These are phyloP conservation scores for Themeda triandra DNA, from an alignment of 176 grass and related monocot species.

Conservation along the genomic window DNA sequence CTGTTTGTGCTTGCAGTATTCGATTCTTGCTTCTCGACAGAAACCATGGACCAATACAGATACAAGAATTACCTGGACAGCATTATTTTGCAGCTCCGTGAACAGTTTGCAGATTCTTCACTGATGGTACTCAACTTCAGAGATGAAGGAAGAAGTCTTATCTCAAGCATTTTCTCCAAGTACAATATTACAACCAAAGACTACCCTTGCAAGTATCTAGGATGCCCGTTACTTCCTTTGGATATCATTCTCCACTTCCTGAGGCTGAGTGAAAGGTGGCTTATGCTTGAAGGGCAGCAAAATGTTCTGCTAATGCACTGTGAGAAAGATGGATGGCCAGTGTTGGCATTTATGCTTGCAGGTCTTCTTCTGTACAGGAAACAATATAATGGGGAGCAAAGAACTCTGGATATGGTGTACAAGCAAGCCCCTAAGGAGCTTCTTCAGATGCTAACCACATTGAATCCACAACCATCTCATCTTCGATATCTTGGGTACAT, in stretches of 20 bases:
- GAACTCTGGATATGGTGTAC: constrained; percentile 93
- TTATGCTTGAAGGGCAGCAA: constrained; percentile 65
- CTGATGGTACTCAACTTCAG: constrained; percentile 86
- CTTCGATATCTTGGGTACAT: constrained; percentile 88
- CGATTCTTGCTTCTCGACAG: constrained; percentile 89
- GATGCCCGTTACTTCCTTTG: constrained; percentile 79
- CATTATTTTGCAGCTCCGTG: constrained; percentile 67
- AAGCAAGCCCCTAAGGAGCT: constrained; percentile 89
- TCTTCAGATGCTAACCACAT: constrained; percentile 59
- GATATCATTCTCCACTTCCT: constrained; percentile 84
- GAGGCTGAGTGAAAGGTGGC: constrained; percentile 76
- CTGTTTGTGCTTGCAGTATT: constrained; percentile 62
- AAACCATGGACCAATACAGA: constrained; percentile 65
- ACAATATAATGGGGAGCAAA: constrained; percentile 87
- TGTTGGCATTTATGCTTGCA: constrained; percentile 96
- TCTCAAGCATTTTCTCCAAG: constrained; percentile 57
- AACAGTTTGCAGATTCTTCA: constrained; percentile 67
- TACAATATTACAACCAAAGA: constrained; percentile 69
- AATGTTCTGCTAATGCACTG: constrained; percentile 92
- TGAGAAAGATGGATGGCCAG: constrained; percentile 84
- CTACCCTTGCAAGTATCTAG: constrained; percentile 66
- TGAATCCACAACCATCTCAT: constrained; percentile 87
- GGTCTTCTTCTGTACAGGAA: constrained; percentile 79
- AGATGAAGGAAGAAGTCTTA: constrained; percentile 52
- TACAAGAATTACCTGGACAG: constrained; percentile 71